Percentiles rank a stretch among this genome's conserved stretches.
phyloP scores from a whole-genome alignment of 495 filamentous ascomycete species.

The Aeminium ludgeri region DNA sequence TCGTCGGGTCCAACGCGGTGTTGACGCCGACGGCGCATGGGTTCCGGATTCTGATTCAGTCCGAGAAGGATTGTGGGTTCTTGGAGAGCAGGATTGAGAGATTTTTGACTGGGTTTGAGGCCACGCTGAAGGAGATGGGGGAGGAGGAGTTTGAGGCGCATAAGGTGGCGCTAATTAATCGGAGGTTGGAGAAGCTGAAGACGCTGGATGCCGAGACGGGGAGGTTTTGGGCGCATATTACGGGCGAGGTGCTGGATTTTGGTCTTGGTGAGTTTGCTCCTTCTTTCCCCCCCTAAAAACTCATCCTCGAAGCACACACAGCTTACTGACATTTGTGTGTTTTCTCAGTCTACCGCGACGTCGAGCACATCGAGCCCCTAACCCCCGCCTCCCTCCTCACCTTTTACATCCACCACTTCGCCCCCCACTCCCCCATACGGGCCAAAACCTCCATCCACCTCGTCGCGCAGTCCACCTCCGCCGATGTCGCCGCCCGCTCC shows the following conservation, averaged over 20 bases:
- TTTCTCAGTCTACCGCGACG: conserved; percentile 51
- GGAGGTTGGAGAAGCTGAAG: conserved; percentile 81
- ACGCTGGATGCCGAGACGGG: conserved; percentile 71
- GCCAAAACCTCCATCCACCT: conserved; percentile 75
- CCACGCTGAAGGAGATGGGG: conserved; percentile 54
- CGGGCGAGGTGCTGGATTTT: conserved; percentile 79
- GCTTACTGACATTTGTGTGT: conserved; percentile 15
- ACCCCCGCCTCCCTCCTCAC: conserved; percentile 61
- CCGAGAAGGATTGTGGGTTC: conserved; percentile 67
- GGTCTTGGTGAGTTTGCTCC: conserved; percentile 48
- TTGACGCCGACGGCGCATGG: conserved; percentile 56
- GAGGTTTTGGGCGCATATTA: conserved; percentile 72
- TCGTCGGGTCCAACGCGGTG: conserved; percentile 70
- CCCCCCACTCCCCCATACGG: conserved; percentile 51
- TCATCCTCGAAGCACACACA: no score
- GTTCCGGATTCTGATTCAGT: conserved; percentile 86
- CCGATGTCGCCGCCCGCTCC: conserved; percentile 20
- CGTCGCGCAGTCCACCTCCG: conserved; percentile 44
- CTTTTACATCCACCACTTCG: conserved; percentile 65
- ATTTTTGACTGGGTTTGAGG: conserved; percentile 53
- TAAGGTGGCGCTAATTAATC: conserved; percentile 77
- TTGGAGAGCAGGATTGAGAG: conserved; percentile 73
- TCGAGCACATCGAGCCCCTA: conserved; percentile 51
- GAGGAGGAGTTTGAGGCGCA: conserved; percentile 78
- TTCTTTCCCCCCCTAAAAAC: no score